phyloP scores from a whole-genome alignment of 2,329 filamentous ascomycete genomes.

The Arthrinium phaeospermum region DNA sequence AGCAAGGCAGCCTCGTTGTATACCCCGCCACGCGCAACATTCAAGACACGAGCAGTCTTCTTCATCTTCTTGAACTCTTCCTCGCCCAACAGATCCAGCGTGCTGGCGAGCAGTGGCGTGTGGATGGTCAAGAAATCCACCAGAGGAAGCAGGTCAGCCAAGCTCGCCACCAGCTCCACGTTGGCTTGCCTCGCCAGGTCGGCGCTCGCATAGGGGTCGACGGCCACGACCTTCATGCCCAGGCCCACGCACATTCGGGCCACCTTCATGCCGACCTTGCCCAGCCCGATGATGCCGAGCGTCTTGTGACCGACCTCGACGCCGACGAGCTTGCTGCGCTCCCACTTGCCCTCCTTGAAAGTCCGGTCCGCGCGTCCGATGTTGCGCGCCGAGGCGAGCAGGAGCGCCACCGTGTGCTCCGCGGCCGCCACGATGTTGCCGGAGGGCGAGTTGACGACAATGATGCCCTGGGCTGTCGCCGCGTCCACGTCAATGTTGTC shows the following conservation, averaged over 20 bases:
- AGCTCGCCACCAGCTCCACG: conserved; percentile 63
- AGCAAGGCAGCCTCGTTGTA: conserved; percentile 79
- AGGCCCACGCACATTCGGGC: conserved; percentile 79
- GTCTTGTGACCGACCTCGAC: conserved; percentile 81
- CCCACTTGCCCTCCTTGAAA: conserved; percentile 76
- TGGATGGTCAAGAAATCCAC: conserved; percentile 83
- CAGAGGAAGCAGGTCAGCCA: conserved; percentile 66
- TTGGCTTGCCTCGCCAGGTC: conserved; percentile 73
- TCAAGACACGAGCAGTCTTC: conserved; percentile 73
- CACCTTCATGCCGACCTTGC: conserved; percentile 84
- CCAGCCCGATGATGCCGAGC: conserved; percentile 76
- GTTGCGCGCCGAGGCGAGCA: conserved; percentile 77
- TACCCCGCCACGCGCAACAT: conserved; percentile 80
- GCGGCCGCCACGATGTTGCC: conserved; percentile 84
- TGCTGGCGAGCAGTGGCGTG: conserved; percentile 79
- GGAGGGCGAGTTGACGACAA: conserved; percentile 80
- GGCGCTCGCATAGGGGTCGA: conserved; percentile 78
- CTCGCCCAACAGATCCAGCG: conserved; percentile 73
- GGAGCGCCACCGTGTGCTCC: conserved; percentile 76
- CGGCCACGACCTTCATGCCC: conserved; percentile 76
- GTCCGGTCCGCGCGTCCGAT: conserved; percentile 72
- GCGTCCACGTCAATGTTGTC: conserved; percentile 81
- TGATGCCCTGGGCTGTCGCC: conserved; percentile 74
- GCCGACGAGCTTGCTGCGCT: conserved; percentile 74
- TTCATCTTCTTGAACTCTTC: conserved; percentile 75